Percentiles rank a stretch among this genome's conserved stretches.
Conservation (phyloP, 192 early-diverging fungal genomes). For the Coemansia sp. region DNA sequence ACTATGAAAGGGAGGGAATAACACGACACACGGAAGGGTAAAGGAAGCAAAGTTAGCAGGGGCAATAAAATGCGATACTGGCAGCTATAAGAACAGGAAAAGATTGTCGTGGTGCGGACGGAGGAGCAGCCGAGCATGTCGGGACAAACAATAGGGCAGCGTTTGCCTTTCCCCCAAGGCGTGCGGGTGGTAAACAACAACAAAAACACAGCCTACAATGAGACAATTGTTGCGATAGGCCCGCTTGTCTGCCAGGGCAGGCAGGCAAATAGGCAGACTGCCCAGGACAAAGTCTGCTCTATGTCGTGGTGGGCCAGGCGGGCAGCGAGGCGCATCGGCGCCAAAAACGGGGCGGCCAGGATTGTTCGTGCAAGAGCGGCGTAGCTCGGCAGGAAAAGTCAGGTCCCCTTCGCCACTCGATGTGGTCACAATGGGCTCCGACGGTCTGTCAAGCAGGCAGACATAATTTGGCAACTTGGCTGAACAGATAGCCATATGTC, state of each 20-base stretch:
- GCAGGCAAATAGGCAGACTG: not conserved
- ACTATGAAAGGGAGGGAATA: slow-evolving; percentile 1
- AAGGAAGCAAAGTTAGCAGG: slow-evolving; percentile 3
- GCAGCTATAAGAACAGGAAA: slow-evolving; percentile 6
- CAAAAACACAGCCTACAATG: slow-evolving; percentile 10
- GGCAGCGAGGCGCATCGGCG: slow-evolving; percentile 1
- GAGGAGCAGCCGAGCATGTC: not conserved
- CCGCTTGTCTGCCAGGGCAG: not conserved
- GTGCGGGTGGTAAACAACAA: slow-evolving; percentile 7
- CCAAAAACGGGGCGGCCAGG: not conserved
- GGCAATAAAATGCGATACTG: not conserved
- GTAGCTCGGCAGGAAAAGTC: slow-evolving; percentile 1
- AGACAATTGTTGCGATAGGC: not conserved
- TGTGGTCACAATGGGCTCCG: not conserved
- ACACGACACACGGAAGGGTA: slow-evolving; percentile 7
- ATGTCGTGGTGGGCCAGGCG: no score
- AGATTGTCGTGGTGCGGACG: slow-evolving; percentile 8
- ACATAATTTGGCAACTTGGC: not conserved
- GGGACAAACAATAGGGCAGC: not conserved
- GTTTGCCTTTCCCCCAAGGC: not conserved
- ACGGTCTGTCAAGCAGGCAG: not conserved
- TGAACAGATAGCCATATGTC: not conserved
- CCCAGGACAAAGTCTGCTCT: not conserved
- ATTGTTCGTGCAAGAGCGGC: slow-evolving; percentile 4
- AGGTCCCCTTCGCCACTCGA: not conserved